Evolutionary conservation across 148 eudicot species (phyloP), one percentile per base, ranked within the genome.

Genomic region (Rhododendron williamsianum): DNA sequence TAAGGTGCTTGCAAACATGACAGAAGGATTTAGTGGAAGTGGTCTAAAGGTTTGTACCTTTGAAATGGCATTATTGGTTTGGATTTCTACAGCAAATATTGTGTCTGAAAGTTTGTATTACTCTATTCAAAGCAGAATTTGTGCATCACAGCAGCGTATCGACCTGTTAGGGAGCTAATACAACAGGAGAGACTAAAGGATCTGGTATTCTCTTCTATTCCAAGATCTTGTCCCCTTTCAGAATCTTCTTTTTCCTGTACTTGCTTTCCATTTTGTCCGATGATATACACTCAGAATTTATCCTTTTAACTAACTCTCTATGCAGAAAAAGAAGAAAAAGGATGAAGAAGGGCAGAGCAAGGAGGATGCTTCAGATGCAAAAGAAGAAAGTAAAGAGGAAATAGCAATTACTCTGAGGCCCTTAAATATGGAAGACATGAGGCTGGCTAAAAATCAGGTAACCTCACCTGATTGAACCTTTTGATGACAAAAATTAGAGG

Each of bases 1-100:
- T 67, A 89, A 93, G 78, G 98, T 93, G 91, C 95, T 96, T 83
- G 98, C 98, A 63, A 87, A 90, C 85, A 93, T 96, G 93, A 94
- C 98, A 54, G 98, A 96, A 87, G 98, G 98, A 85, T 96, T 92
- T 72, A 96, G 93, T 72, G 98, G 98, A 89, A 96, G 98, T 86
- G 98, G 94, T 90, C 98, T 96, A 0, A 96, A 94, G 84, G 84
- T 81, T 82, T 48, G 87, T 87, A 54, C 41, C 63, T 12, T 86
- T 87, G 56, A 77, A 81, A 78, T 71, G 77, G 21, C 74, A 25
- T 60, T 38, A 13, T 4, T 83, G 4, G 76, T 41, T 52, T 84
- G 72, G 21, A 35, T 51, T 72, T 85, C 36, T 25, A 56, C 19
- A 46, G 71, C 30, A 49, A 81, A 51, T 25, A 36, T 41, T 73